Conservation (phyloP, 352 stramenopile species). For the Phytophthora crassamura region DNA sequence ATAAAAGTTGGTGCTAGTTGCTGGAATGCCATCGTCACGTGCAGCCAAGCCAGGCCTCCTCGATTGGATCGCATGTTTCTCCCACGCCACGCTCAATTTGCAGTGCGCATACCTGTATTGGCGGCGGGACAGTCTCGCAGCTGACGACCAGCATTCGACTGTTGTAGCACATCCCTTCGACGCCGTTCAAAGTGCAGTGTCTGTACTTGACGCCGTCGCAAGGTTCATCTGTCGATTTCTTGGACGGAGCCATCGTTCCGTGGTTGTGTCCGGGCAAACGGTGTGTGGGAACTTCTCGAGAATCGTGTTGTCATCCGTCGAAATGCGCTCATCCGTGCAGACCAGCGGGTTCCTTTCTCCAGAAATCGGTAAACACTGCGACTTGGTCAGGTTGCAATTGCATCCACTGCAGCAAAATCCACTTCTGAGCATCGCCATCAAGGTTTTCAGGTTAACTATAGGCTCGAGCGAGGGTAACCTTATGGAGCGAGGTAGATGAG, state of each 20-base stretch:
- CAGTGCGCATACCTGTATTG: constrained; percentile 37
- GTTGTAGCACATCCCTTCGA: constrained; percentile 51
- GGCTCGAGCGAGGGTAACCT: too few species aligned
- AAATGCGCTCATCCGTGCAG: constrained; percentile 29
- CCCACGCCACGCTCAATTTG: constrained; percentile 42
- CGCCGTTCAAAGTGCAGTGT: constrained; percentile 26
- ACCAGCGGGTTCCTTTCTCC: constrained; percentile 26
- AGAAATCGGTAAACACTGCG: constrained; percentile 28
- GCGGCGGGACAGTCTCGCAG: constrained; percentile 26
- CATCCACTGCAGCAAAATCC: constrained; percentile 48
- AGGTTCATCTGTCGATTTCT: constrained; percentile 37
- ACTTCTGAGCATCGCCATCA: constrained; percentile 16
- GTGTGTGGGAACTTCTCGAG: constrained; percentile 5
- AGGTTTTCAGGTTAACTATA: constrained; percentile 32
- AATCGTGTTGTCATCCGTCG: constrained; percentile 3
- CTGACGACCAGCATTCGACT: constrained; percentile 43
- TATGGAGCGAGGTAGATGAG: too few species aligned
- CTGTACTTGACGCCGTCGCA: constrained; percentile 42
- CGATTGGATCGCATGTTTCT: constrained; percentile 26
- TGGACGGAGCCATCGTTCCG: constrained; percentile 22
- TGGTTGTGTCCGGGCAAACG: too few species aligned
- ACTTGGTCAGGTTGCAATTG: constrained; percentile 32
- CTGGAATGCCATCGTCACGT: too few species aligned
- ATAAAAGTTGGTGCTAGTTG: neutral
- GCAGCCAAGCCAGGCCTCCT: constrained; percentile 50